phyloP scores from a whole-genome alignment of 768 basidiomycete species.

The Tricholoma sp. region DNA sequence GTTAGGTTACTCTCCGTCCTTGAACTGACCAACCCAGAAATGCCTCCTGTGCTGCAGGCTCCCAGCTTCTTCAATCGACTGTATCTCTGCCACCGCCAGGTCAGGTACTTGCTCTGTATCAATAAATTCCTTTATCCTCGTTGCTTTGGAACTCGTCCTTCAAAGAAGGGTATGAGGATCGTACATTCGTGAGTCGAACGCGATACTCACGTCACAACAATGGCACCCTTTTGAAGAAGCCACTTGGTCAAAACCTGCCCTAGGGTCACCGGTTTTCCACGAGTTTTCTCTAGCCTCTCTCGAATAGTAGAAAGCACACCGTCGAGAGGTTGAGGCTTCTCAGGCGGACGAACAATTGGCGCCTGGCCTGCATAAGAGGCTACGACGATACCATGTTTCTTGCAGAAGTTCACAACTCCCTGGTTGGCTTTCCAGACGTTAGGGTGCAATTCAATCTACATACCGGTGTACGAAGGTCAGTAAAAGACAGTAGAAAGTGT shows the following conservation, averaged over 20 bases:
- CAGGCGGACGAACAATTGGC: constrained; percentile 32
- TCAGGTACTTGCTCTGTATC: constrained; percentile 39
- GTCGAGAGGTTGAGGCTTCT: constrained; percentile 64
- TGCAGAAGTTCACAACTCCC: constrained; percentile 47
- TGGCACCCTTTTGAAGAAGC: constrained; percentile 57
- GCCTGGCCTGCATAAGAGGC: constrained; percentile 65
- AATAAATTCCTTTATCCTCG: constrained; percentile 41
- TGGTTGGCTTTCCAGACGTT: constrained; percentile 62
- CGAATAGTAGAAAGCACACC: constrained; percentile 46
- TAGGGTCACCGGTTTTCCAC: constrained; percentile 38
- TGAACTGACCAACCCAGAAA: constrained; percentile 12
- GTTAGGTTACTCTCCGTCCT: not conserved
- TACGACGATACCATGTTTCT: constrained; percentile 55
- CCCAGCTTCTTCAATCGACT: constrained; percentile 57
- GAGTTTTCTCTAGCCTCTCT: constrained; percentile 40
- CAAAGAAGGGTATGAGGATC: not conserved
- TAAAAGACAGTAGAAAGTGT: not conserved
- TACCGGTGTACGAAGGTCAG: not conserved
- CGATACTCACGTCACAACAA: constrained; percentile 56
- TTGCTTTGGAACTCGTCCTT: constrained; percentile 45
- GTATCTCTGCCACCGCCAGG: constrained; percentile 52
- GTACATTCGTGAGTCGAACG: not conserved
- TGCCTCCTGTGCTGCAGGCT: constrained; percentile 37
- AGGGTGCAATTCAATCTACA: constrained; percentile 63
- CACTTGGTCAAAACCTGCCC: constrained; percentile 69